Percentiles rank a stretch among this genome's conserved stretches.
Conservation (phyloP, 768 basidiomycete species). For the Botryobasidium botryosum region DNA sequence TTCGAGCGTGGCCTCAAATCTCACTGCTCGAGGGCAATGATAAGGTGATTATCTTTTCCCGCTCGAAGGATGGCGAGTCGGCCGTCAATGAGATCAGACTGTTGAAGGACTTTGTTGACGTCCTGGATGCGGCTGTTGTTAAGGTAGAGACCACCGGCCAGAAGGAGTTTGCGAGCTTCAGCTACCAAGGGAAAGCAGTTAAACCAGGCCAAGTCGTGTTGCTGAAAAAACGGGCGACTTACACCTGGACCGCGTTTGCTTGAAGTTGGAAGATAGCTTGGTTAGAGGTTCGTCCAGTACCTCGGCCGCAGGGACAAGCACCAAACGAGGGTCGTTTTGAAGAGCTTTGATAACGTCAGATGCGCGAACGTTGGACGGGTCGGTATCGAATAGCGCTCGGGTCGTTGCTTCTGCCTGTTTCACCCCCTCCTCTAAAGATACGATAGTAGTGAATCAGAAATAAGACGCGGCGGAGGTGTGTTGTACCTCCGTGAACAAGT, state of each 20-base stretch:
- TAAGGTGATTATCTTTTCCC: slow-evolving; percentile 54
- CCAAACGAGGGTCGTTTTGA: slow-evolving; percentile 43
- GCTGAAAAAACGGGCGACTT: slow-evolving; percentile 16
- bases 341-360: slow-evolving; percentile 45
- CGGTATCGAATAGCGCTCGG: slow-evolving; percentile 27
- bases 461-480: background rate
- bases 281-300: slow-evolving; percentile 36
- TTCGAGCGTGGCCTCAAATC: too few relatives aligned
- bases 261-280: slow-evolving; percentile 42
- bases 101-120: slow-evolving; percentile 25
- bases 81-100: slow-evolving; percentile 38
- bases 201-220: background rate
- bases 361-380: slow-evolving; percentile 30
- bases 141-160: slow-evolving; percentile 51
- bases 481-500: slow-evolving; percentile 39
- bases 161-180: slow-evolving; percentile 43
- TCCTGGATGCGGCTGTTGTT: slow-evolving; percentile 49
- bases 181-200: slow-evolving; percentile 24
- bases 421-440: slow-evolving; percentile 24
- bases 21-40: slow-evolving; percentile 33
- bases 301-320: slow-evolving; percentile 31
- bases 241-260: slow-evolving; percentile 50
- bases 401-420: slow-evolving; percentile 30
- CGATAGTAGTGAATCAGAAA: background rate
- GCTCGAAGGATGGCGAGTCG: slow-evolving; percentile 48